Evolutionary conservation across 805 yeast genomes (phyloP).

Genomic region (Ogataea pignaliae): DNA sequence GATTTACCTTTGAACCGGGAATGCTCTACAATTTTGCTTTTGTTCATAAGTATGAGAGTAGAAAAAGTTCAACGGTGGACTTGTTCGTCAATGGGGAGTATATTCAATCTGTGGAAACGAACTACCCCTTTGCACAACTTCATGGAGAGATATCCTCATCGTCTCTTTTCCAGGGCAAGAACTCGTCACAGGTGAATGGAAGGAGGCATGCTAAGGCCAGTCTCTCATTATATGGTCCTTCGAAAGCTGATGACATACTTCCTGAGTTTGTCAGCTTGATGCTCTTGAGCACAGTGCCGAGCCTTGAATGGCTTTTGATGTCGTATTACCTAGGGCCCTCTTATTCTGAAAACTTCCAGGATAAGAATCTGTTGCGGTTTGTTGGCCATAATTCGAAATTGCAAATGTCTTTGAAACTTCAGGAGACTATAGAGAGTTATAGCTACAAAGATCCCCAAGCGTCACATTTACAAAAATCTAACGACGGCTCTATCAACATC

Average conservation of each 20-base stretch:
- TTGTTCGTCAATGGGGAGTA: slow-evolving; percentile 48
- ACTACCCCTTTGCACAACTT: slow-evolving; percentile 7
- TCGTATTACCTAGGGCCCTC: slow-evolving; percentile 43
- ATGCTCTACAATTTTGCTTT: slow-evolving; percentile 24
- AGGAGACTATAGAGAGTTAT: slow-evolving; percentile 12
- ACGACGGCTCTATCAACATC: too few species aligned
- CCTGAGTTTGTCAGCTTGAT: slow-evolving; percentile 31
- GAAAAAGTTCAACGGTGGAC: slow-evolving; percentile 33
- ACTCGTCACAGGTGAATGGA: not conserved
- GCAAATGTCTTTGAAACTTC: slow-evolving; percentile 25
- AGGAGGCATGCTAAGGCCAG: slow-evolving; percentile 1
- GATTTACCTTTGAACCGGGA: slow-evolving; percentile 23
- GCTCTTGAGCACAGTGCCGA: slow-evolving; percentile 33
- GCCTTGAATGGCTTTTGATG: slow-evolving; percentile 49
- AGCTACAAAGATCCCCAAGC: not conserved
- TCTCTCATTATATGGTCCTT: slow-evolving; percentile 11
- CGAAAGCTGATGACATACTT: slow-evolving; percentile 26
- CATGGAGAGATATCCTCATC: not conserved
- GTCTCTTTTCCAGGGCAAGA: slow-evolving; percentile 1
- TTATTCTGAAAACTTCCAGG: slow-evolving; percentile 46
- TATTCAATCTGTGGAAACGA: slow-evolving; percentile 24
- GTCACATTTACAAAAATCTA: too few species aligned
- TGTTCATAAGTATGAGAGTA: slow-evolving; percentile 19
- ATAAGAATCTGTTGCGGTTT: slow-evolving; percentile 34
- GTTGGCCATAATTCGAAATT: slow-evolving; percentile 30